Evolutionary conservation across 345 rosid species (phyloP).

Genomic region (Eucalyptus pumila): DNA sequence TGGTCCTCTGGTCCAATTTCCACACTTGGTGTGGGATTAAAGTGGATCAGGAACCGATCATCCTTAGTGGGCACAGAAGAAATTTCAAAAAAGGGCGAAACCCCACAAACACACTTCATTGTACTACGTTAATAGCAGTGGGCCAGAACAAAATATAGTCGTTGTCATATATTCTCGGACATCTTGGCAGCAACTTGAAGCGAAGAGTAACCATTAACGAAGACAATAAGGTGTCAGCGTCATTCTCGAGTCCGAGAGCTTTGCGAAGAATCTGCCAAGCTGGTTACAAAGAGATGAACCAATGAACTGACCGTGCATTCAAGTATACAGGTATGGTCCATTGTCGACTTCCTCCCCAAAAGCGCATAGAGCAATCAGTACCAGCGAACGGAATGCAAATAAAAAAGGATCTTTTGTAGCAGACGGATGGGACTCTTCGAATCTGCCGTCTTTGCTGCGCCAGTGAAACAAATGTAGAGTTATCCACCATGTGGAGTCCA

Average conservation of each 20-base stretch:
- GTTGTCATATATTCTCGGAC: neutral
- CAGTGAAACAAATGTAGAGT: neutral
- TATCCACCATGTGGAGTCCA: neutral
- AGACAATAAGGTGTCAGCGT: neutral
- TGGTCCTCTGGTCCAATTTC: too few species aligned
- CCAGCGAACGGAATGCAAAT: neutral
- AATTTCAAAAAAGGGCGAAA: neutral
- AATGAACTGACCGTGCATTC: neutral
- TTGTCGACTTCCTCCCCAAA: neutral
- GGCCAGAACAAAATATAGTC: neutral
- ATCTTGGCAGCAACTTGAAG: neutral
- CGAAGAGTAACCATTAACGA: neutral
- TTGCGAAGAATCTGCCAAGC: neutral
- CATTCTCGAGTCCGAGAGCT: neutral
- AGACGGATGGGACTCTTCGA: neutral
- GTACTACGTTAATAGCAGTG: neutral
- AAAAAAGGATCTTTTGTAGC: neutral
- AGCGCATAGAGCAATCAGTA: neutral
- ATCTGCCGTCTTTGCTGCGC: neutral
- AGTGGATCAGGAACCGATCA: too few species aligned
- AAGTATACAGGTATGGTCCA: neutral
- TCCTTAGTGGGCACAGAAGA: neutral
- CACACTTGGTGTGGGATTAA: accelerated
- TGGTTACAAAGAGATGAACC: neutral
- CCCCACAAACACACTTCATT: neutral